A percentile compares a stretch with the other conserved stretches of the same genome.
These are phyloP conservation scores for Malassezia brasiliensis DNA, from an alignment of 1,284 basidiomycete genomes.

Conservation along the genomic window DNA sequence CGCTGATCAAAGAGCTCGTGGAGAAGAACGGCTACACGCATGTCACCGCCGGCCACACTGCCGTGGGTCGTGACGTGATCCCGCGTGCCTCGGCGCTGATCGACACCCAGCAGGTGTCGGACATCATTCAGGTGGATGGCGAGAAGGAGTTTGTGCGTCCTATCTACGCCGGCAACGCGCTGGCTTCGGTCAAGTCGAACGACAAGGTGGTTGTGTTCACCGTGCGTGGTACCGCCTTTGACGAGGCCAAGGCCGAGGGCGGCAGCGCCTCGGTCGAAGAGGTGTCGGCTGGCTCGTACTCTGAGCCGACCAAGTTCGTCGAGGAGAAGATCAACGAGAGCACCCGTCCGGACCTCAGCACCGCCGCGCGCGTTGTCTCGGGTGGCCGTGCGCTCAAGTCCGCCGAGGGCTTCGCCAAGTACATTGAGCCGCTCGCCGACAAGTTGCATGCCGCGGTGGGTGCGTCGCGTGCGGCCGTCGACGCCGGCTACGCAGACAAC, in stretches of 20 bases:
- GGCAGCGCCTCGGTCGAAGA: slow-evolving; percentile 58
- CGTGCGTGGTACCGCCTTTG: slow-evolving; percentile 86
- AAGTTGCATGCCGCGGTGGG: slow-evolving; percentile 88
- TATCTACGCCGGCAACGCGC: slow-evolving; percentile 97
- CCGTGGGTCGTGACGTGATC: slow-evolving; percentile 63
- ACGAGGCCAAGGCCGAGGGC: slow-evolving; percentile 55
- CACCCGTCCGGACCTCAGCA: slow-evolving; percentile 82
- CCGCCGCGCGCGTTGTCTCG: slow-evolving; percentile 79
- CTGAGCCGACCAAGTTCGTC: slow-evolving; percentile 58
- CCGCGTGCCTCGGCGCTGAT: slow-evolving; percentile 80
- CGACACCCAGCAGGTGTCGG: slow-evolving; percentile 63
- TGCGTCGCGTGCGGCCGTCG: slow-evolving; percentile 91
- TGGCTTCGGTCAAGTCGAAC: slow-evolving; percentile 76
- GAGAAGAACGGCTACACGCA: slow-evolving; percentile 61
- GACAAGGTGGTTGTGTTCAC: slow-evolving; percentile 87
- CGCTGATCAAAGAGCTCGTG: slow-evolving; percentile 53
- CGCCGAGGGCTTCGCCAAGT: slow-evolving; percentile 77
- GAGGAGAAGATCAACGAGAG: slow-evolving; percentile 79
- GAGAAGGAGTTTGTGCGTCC: slow-evolving; percentile 77
- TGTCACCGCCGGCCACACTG: slow-evolving; percentile 70
- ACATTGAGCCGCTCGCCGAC: slow-evolving; percentile 86
- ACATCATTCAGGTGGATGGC: slow-evolving; percentile 75
- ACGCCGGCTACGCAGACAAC: slow-evolving; percentile 96
- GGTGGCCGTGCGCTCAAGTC: slow-evolving; percentile 93
- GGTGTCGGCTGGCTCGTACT: slow-evolving; percentile 59